Percentiles rank a stretch among this genome's conserved stretches.
Evolutionary conservation across 768 basidiomycete species (phyloP).

Genomic region (Sistotremastrum suecicum): DNA sequence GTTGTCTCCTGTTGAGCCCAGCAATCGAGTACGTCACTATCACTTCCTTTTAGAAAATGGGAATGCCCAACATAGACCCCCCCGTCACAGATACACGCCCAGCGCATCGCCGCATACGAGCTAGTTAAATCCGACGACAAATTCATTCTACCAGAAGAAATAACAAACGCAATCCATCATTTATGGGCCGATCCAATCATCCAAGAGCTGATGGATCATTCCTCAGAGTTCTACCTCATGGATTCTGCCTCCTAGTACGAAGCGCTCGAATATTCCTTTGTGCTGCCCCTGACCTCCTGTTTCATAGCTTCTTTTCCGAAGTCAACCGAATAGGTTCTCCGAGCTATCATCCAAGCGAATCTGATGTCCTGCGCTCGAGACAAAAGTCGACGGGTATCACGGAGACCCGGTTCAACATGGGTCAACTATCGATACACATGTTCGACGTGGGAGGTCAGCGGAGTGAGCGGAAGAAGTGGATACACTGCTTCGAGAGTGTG

Average conservation of each 20-base stretch:
- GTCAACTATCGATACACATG: conserved; percentile 47
- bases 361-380: conserved; percentile 78
- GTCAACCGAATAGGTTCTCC: conserved; percentile 70
- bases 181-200: conserved; percentile 58
- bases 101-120: conserved; percentile 47
- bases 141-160: conserved; percentile 41
- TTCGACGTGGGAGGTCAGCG: conserved; percentile 73
- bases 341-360: conserved; percentile 75
- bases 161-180: conserved; percentile 53
- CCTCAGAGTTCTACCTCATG: conserved; percentile 82
- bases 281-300: not conserved
- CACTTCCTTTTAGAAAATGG: not conserved
- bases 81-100: conserved; percentile 25
- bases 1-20: conserved; percentile 54
- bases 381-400: conserved; percentile 83
- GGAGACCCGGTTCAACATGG: conserved; percentile 73
- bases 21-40: conserved; percentile 39
- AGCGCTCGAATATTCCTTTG: conserved; percentile 17
- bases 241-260: conserved; percentile 77
- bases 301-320: conserved; percentile 66
- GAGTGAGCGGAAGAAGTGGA: conserved; percentile 74
- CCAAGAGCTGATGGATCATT: conserved; percentile 36
- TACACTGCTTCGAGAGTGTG: conserved; percentile 67
- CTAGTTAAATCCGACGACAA: conserved; percentile 23
- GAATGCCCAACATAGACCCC: not conserved